Percentiles rank a stretch among this genome's conserved stretches.
Conservation (phyloP, 768 basidiomycete genomes). For the Mycena metata region DNA sequence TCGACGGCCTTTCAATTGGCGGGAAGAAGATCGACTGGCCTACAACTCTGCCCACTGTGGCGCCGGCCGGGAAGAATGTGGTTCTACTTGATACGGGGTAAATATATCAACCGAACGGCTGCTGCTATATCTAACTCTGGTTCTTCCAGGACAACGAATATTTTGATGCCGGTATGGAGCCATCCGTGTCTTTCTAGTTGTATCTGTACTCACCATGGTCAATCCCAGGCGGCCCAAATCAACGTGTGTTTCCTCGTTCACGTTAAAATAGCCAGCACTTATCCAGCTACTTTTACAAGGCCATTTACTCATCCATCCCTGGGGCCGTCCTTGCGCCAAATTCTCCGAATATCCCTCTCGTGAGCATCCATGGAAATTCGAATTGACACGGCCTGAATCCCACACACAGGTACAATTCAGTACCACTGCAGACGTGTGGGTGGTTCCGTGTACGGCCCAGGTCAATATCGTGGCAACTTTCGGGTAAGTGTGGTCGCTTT, state of each 20-base stretch:
- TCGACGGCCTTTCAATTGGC: constrained; percentile 15
- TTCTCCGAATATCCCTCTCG: constrained; percentile 5
- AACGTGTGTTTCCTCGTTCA: neutral
- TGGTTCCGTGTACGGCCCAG: constrained; percentile 12
- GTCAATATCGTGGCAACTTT: neutral
- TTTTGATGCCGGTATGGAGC: constrained; percentile 7
- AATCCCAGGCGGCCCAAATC: neutral
- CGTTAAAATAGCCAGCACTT: neutral
- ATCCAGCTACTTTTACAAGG: neutral
- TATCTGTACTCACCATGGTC: too few species aligned
- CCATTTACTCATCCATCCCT: constrained; percentile 10
- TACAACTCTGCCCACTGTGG: neutral
- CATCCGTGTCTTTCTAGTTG: neutral
- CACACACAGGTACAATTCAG: neutral
- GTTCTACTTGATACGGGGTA: constrained; percentile 18
- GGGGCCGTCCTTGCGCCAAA: constrained; percentile 14
- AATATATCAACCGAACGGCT: too few species aligned
- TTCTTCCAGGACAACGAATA: neutral
- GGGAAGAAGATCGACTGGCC: constrained; percentile 30
- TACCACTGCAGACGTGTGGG: neutral
- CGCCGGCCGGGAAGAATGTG: constrained; percentile 8
- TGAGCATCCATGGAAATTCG: neutral
- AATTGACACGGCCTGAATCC: too few species aligned
- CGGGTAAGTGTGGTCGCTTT: neutral
- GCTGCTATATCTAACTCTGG: too few species aligned